These are phyloP conservation scores for Geranium brycei DNA, from an alignment of 345 rosid species.

Conservation along the genomic window DNA sequence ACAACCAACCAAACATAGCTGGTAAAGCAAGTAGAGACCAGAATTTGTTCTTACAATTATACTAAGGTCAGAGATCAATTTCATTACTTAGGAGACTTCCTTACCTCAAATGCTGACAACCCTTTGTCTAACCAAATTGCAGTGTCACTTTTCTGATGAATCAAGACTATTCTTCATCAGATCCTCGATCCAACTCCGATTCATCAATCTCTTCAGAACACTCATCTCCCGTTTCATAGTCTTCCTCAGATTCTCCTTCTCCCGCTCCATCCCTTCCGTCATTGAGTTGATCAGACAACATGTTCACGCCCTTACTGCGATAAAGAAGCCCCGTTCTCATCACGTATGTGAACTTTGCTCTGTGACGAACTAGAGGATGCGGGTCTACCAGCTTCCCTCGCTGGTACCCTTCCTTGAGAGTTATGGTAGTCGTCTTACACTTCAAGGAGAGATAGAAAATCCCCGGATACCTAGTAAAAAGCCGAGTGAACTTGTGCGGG, in stretches of 20 bases:
- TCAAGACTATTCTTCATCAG: background rate
- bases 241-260: background rate
- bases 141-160: background rate
- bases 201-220: background rate
- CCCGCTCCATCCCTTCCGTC: background rate
- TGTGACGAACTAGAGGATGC: constrained; percentile 58
- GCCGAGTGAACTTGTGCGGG: constrained; percentile 77
- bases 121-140: background rate
- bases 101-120: background rate
- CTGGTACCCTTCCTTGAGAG: constrained; percentile 75
- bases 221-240: background rate
- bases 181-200: no score
- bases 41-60: no score
- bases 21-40: no score
- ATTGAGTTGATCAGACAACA: constrained; percentile 1
- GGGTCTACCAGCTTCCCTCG: constrained; percentile 70
- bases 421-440: constrained; percentile 86
- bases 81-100: background rate
- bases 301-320: constrained; percentile 47
- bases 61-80: background rate
- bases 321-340: constrained; percentile 88
- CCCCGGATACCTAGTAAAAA: constrained; percentile 87
- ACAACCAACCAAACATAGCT: no score
- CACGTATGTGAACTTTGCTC: constrained; percentile 68
- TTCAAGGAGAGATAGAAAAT: constrained; percentile 85